Percentiles rank a stretch among this genome's conserved stretches.
Conservation (phyloP, 1,139 yeast species). For the Martiniozyma asiatica region DNA sequence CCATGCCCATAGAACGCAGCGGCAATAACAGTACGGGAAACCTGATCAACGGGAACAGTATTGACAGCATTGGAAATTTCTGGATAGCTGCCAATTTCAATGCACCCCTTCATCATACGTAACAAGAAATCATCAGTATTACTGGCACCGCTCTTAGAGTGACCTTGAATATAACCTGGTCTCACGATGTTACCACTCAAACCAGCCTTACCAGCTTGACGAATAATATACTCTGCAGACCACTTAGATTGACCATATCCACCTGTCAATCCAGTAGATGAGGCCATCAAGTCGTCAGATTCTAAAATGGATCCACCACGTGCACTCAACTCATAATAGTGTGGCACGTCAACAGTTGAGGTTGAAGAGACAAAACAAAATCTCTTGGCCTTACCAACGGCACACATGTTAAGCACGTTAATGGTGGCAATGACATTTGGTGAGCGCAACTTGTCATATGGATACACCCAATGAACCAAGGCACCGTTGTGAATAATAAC, state of each 20-base stretch:
- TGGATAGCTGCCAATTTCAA: constrained; percentile 77
- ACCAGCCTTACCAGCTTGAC: constrained; percentile 81
- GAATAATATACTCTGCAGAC: constrained; percentile 85
- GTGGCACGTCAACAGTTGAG: constrained; percentile 76
- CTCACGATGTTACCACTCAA: constrained; percentile 80
- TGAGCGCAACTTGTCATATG: constrained; percentile 79
- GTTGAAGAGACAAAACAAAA: constrained; percentile 94
- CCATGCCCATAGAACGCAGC: constrained; percentile 47
- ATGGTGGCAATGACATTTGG: constrained; percentile 87
- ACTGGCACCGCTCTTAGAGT: constrained; percentile 68
- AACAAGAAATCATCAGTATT: constrained; percentile 94
- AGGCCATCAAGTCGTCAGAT: constrained; percentile 70
- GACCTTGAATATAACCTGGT: constrained; percentile 95
- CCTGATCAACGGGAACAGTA: constrained; percentile 98
- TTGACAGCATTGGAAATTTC: constrained; percentile 79
- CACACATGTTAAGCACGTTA: constrained; percentile 71
- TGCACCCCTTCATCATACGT: constrained; percentile 89
- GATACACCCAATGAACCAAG: constrained; percentile 96
- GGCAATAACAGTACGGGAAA: constrained; percentile 82
- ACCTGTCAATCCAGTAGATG: constrained; percentile 68
- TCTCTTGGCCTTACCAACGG: constrained; percentile 68
- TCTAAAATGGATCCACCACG: constrained; percentile 63
- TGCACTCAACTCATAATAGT: constrained; percentile 71
- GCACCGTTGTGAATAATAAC: constrained; percentile 95
- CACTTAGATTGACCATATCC: constrained; percentile 98